Percentiles rank a stretch among this genome's conserved stretches.
These are phyloP conservation scores for Aphanomyces stellatus DNA, from an alignment of 352 stramenopile species.

Conservation along the genomic window DNA sequence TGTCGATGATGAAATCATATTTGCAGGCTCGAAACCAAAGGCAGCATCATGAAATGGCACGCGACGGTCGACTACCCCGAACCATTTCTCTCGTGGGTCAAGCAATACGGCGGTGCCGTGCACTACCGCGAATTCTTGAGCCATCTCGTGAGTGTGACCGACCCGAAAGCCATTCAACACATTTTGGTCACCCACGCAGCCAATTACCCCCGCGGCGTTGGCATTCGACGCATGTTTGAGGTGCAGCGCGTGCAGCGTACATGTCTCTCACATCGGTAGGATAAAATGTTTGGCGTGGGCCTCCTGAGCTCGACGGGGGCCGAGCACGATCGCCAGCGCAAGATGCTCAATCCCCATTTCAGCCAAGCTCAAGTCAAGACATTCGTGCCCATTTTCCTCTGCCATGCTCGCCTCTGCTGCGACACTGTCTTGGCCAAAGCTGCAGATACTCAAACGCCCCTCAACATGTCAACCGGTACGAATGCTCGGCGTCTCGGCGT, in stretches of 20 bases:
- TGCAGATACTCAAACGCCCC: not conserved
- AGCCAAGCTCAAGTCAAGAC: not conserved
- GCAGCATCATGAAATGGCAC: too few relatives aligned
- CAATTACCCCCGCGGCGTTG: not conserved
- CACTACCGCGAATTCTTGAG: not conserved
- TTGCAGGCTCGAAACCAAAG: too few relatives aligned
- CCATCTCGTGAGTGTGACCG: not conserved
- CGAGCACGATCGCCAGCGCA: not conserved
- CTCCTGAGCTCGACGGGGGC: not conserved
- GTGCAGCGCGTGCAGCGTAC: not conserved
- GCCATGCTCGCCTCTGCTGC: too few relatives aligned
- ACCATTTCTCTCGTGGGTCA: not conserved
- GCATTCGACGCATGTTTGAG: too few relatives aligned
- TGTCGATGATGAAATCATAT: too few relatives aligned
- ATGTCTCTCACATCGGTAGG: too few relatives aligned
- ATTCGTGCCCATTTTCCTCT: not conserved
- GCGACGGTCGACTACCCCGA: too few relatives aligned
- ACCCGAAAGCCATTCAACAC: not conserved
- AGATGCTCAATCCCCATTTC: conserved; percentile 1
- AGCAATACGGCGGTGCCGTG: not conserved
- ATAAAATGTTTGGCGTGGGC: not conserved
- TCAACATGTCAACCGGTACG: not conserved
- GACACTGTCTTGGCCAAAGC: not conserved
- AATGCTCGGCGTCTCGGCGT: too few relatives aligned
- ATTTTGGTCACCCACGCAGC: not conserved